These are phyloP conservation scores for Pisolithus sp. DNA, from an alignment of 768 basidiomycete species.

Conservation along the genomic window DNA sequence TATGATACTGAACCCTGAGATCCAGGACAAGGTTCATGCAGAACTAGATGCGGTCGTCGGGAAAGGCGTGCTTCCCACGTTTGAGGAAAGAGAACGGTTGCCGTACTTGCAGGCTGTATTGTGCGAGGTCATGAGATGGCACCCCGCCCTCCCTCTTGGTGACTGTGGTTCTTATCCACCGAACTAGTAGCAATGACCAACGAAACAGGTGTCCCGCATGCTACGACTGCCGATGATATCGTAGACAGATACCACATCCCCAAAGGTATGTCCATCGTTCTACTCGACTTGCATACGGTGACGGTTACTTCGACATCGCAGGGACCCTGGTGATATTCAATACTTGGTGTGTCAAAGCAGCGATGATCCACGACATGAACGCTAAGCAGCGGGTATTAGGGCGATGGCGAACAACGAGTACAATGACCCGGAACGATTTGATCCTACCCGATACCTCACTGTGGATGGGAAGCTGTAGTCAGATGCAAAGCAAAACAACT, in stretches of 20 bases:
- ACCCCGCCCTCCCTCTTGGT: constrained; percentile 19
- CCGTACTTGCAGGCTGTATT: constrained; percentile 22
- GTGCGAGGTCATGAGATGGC: constrained; percentile 18
- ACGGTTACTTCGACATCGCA: not conserved
- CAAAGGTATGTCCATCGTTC: constrained; percentile 6
- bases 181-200: not conserved
- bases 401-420: not conserved
- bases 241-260: constrained; percentile 16
- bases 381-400: not conserved
- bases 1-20: constrained; percentile 23
- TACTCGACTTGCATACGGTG: too few species aligned
- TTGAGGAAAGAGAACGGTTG: constrained; percentile 17
- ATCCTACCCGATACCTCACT: too few species aligned
- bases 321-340: not conserved
- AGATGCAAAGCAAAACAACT: too few species aligned
- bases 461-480: too few species aligned
- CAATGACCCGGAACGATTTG: not conserved
- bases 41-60: constrained; percentile 21
- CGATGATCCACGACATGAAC: not conserved
- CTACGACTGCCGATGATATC: constrained; percentile 11
- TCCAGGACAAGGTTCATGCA: constrained; percentile 16
- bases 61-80: constrained; percentile 13
- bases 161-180: not conserved
- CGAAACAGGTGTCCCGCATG: constrained; percentile 16
- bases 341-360: not conserved